Percentiles rank a stretch among this genome's conserved stretches.
Conservation (phyloP, 2,329 filamentous ascomycete genomes). For the Macrophomina phaseolina region DNA sequence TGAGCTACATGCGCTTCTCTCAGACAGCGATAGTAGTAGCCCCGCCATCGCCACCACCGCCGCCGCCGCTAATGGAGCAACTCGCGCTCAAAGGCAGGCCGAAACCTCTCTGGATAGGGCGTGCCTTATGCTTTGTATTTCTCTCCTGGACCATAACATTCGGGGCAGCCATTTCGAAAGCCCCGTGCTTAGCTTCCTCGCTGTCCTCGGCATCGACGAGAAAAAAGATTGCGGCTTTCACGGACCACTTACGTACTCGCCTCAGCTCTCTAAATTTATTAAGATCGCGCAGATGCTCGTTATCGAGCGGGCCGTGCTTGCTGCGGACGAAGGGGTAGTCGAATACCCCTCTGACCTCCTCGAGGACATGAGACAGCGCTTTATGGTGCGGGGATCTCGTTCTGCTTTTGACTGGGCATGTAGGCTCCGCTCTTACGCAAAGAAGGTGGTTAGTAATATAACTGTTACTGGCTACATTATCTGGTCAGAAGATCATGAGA, state of each 20-base stretch:
- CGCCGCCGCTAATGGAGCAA: no score
- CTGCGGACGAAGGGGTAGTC: no score
- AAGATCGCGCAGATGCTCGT: conserved; percentile 35
- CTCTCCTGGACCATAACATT: conserved; percentile 32
- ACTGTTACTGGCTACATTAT: no score
- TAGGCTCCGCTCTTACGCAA: no score
- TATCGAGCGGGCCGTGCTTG: conserved; percentile 28
- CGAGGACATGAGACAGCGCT: no score
- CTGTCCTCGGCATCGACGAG: conserved; percentile 29
- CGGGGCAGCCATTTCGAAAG: conserved; percentile 31
- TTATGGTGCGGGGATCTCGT: no score
- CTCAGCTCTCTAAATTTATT: conserved; percentile 32
- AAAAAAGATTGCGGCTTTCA: conserved; percentile 18
- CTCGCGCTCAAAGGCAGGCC: neutral
- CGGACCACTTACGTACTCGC: conserved; percentile 27
- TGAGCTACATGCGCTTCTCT: neutral
- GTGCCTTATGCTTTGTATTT: conserved; percentile 31
- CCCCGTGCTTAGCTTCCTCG: conserved; percentile 31
- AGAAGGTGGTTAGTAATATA: no score
- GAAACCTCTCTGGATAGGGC: neutral
- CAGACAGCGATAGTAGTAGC: neutral
- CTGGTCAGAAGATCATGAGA: no score
- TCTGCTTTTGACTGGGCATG: no score
- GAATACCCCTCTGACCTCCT: no score
- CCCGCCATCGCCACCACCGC: no score